A percentile compares a stretch with the other conserved stretches of the same genome.
phyloP scores from a whole-genome alignment of 1,284 basidiomycete species.

The Baeospora myosura region DNA sequence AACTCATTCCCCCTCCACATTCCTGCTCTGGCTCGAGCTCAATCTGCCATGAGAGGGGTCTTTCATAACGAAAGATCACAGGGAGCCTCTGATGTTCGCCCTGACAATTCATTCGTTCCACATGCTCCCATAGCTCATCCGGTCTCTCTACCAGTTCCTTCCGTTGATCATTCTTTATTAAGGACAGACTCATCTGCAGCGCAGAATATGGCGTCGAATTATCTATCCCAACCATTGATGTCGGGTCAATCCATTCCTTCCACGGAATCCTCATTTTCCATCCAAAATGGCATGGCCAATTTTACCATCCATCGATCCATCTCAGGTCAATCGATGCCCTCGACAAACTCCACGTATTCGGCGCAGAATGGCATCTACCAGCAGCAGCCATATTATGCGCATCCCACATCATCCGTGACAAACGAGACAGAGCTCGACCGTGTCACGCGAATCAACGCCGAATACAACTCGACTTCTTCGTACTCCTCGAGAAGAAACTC shows the following conservation, averaged over 20 bases:
- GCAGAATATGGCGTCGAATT: no score
- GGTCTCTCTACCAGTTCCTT: background rate
- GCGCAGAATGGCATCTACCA: no score
- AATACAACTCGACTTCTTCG: background rate
- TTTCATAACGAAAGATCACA: no score
- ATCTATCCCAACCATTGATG: no score
- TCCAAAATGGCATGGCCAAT: background rate
- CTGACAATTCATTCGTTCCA: background rate
- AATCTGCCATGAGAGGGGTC: constrained; percentile 19
- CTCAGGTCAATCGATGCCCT: background rate
- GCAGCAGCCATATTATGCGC: no score
- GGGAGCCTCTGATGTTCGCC: no score
- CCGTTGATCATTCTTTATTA: no score
- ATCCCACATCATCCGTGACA: no score
- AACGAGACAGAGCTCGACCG: background rate
- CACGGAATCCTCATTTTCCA: background rate
- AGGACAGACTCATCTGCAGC: no score
- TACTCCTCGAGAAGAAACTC: constrained; percentile 1
- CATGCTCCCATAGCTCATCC: background rate
- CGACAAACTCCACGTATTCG: no score
- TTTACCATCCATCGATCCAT: no score
- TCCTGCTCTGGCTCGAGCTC: constrained; percentile 20
- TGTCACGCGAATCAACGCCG: background rate
- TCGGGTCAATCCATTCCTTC: no score
- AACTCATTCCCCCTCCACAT: constrained; percentile 17